These are phyloP conservation scores for Teunomyces pallodes DNA, from an alignment of 805 yeast genomes.

Conservation along the genomic window DNA sequence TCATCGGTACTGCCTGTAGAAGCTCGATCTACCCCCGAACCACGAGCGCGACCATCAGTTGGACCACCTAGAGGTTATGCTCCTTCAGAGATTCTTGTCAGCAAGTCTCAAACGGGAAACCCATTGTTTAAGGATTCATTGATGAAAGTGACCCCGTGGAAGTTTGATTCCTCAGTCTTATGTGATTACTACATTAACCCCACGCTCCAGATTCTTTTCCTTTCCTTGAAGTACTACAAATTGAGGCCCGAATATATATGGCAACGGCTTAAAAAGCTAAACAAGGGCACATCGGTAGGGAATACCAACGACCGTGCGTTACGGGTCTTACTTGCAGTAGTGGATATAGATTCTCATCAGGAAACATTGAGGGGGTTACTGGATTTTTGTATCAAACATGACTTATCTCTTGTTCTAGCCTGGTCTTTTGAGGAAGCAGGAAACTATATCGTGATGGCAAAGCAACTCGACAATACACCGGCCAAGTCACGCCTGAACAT, in stretches of 20 bases:
- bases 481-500: constrained; percentile 28
- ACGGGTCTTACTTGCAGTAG: constrained; percentile 58
- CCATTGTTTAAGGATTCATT: constrained; percentile 54
- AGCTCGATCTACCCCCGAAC: not conserved
- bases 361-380: constrained; percentile 47
- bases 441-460: constrained; percentile 38
- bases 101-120: constrained; percentile 66
- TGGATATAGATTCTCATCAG: constrained; percentile 60
- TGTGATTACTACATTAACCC: constrained; percentile 64
- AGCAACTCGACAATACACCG: constrained; percentile 36
- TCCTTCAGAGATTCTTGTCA: constrained; percentile 13
- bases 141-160: constrained; percentile 52
- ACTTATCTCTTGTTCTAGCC: constrained; percentile 47
- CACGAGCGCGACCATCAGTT: not conserved
- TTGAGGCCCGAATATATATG: constrained; percentile 72
- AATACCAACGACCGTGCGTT: constrained; percentile 39
- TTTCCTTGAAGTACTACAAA: constrained; percentile 71
- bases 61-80: constrained; percentile 2
- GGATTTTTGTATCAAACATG: constrained; percentile 49
- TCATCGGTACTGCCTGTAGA: not conserved
- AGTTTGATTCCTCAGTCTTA: constrained; percentile 51
- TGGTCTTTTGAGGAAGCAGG: constrained; percentile 54
- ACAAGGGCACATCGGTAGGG: constrained; percentile 28
- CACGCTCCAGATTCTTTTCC: constrained; percentile 54
- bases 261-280: constrained; percentile 47